Percentiles rank a stretch among this genome's conserved stretches.
These are phyloP conservation scores for Naganishia friedmannii DNA, from an alignment of 768 basidiomycete species.

Conservation along the genomic window DNA sequence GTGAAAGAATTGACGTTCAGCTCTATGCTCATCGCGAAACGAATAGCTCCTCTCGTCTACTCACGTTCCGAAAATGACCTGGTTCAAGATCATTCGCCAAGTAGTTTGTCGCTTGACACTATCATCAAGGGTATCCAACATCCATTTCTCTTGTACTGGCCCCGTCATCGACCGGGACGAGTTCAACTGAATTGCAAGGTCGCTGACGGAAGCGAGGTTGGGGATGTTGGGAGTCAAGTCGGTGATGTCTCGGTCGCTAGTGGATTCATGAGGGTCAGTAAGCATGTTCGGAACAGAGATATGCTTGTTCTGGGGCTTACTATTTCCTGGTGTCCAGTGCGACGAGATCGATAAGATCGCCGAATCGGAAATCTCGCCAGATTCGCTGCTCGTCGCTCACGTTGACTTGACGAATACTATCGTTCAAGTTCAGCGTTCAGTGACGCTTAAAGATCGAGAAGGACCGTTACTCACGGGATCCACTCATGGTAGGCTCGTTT, in stretches of 20 bases:
- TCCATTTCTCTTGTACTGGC: constrained; percentile 60
- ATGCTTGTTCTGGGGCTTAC: constrained; percentile 2
- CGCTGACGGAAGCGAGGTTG: constrained; percentile 57
- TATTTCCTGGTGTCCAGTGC: constrained; percentile 62
- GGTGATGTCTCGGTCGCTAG: constrained; percentile 59
- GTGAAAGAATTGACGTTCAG: background rate
- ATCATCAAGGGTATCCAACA: constrained; percentile 57
- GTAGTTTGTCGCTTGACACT: constrained; percentile 58
- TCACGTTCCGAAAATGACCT: constrained; percentile 57
- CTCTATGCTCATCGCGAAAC: background rate
- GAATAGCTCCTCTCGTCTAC: background rate
- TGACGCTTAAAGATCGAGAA: too few species aligned
- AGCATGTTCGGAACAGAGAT: background rate
- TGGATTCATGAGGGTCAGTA: constrained; percentile 48
- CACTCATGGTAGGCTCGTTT: constrained; percentile 52
- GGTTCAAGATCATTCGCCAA: constrained; percentile 62
- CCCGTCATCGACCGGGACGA: constrained; percentile 59
- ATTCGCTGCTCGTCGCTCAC: constrained; percentile 61
- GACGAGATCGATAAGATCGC: constrained; percentile 61
- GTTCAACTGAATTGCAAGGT: constrained; percentile 54
- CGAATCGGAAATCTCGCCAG: constrained; percentile 66
- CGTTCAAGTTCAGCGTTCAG: constrained; percentile 54
- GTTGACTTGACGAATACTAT: constrained; percentile 59
- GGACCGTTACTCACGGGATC: constrained; percentile 30
- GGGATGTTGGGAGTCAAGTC: constrained; percentile 61